Evolutionary conservation across 2,329 filamentous ascomycete species (phyloP), one percentile per base, ranked within the genome.

Genomic region (Zarea fungicola): DNA sequence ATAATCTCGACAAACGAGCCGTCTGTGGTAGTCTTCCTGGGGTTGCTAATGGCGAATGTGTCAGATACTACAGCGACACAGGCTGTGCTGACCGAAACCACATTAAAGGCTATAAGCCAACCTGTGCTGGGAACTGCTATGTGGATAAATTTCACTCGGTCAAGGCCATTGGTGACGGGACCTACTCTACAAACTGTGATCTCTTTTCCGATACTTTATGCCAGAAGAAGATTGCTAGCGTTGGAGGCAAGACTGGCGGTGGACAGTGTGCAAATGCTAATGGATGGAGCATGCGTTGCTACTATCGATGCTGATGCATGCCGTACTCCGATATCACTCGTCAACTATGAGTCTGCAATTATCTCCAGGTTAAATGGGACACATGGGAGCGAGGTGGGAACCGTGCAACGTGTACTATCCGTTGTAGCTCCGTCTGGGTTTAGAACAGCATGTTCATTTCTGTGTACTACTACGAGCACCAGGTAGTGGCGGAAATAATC

Each of bases 261-360:
- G 44, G 37, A 9, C 37, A 28, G 23, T 41, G 37, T 25, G 28
- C 26, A 25, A 41, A n/a, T 16, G 22, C 37, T 9, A 28, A n/a
- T 9, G 49, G 49, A 26, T 48, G 42, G 42, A 51, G 49, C 43
- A 51, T 51, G 49, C 48, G 43, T 26, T 51, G 49, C 43, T 51
- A 51, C 44, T 51, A 51, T 31, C 18, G 49, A 19, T 51, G 49
- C 37, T 51, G 42, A 32, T n/a, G n/a, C n/a, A n/a, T n/a, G n/a
- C n/a, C n/a, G n/a, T n/a, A n/a, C n/a, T n/a, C n/a, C n/a, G n/a
- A n/a, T n/a, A n/a, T n/a, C n/a, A n/a, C n/a, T n/a, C n/a, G n/a
- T n/a, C n/a, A n/a, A n/a, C n/a, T n/a, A n/a, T n/a, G n/a, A n/a
- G n/a, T n/a, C n/a, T n/a, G n/a, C n/a, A n/a, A n/a, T n/a, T n/a